These are phyloP conservation scores for Pontederia paniculata DNA, from an alignment of 176 grass and related monocot species.

Conservation along the genomic window DNA sequence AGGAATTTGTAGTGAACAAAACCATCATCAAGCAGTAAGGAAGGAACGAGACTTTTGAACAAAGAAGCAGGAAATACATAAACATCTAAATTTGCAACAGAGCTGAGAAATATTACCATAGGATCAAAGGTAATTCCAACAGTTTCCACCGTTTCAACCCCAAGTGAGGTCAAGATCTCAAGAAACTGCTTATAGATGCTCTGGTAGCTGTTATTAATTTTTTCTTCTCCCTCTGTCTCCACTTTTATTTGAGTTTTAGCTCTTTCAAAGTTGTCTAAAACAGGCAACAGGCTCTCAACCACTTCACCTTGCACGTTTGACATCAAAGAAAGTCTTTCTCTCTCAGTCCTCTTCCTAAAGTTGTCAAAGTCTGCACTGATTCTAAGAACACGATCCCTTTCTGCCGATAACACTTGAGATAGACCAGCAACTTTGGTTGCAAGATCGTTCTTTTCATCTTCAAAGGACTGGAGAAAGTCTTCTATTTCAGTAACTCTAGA, in stretches of 20 bases:
- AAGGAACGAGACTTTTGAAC: neutral
- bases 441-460: conserved; percentile 62
- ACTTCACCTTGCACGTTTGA: conserved; percentile 87
- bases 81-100: neutral
- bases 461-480: conserved; percentile 55
- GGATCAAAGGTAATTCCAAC: conserved; percentile 84
- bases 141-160: conserved; percentile 72
- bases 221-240: conserved; percentile 66
- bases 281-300: conserved; percentile 78
- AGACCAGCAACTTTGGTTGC: conserved; percentile 38
- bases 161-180: conserved; percentile 63
- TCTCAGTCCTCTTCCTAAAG: conserved; percentile 88
- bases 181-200: conserved; percentile 94
- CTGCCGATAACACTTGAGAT: conserved; percentile 44
- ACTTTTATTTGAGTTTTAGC: conserved; percentile 92
- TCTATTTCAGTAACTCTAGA: conserved; percentile 60
- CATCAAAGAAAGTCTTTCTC: conserved; percentile 83
- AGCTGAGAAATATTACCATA: conserved; percentile 42
- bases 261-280: conserved; percentile 96
- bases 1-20: neutral
- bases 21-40: neutral
- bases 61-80: neutral
- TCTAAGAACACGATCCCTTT: conserved; percentile 63
- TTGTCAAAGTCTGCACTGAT: conserved; percentile 96
- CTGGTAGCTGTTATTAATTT: conserved; percentile 92